These are phyloP conservation scores for Termitomyces sp. DNA, from an alignment of 768 basidiomycete species.

Conservation along the genomic window DNA sequence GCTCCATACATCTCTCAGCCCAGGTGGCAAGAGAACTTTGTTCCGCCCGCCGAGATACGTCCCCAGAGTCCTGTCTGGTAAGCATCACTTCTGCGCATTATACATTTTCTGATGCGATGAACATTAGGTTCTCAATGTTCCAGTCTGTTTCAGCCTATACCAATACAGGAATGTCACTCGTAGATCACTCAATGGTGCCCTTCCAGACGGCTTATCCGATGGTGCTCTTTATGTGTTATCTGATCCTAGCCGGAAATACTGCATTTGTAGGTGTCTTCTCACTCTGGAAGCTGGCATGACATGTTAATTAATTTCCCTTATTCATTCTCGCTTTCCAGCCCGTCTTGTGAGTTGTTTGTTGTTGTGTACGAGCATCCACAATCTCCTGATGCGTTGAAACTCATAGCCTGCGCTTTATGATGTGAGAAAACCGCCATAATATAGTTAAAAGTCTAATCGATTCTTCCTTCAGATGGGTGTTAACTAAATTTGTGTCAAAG, in stretches of 20 bases:
- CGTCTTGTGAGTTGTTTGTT: conserved; percentile 64
- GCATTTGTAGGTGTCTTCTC: conserved; percentile 71
- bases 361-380: not conserved
- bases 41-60: conserved; percentile 53
- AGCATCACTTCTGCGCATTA: not conserved
- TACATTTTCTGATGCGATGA: not conserved
- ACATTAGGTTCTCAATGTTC: conserved; percentile 74
- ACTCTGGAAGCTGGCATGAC: not conserved
- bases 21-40: conserved; percentile 59
- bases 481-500: conserved; percentile 56
- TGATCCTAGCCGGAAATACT: conserved; percentile 91
- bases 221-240: conserved; percentile 65
- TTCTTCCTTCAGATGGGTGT: conserved; percentile 56
- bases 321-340: conserved; percentile 43
- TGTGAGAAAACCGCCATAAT: conserved; percentile 47
- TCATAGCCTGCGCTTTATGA: conserved; percentile 70
- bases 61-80: conserved; percentile 66
- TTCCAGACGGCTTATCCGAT: conserved; percentile 85
- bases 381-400: not conserved
- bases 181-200: conserved; percentile 88
- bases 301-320: not conserved
- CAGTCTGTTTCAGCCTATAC: conserved; percentile 86
- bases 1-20: conserved; percentile 72
- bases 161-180: conserved; percentile 84
- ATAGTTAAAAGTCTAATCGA: conserved; percentile 4